Evolutionary conservation across 163 green algal genomes (phyloP).

Genomic region (Scenedesmus sp.): DNA sequence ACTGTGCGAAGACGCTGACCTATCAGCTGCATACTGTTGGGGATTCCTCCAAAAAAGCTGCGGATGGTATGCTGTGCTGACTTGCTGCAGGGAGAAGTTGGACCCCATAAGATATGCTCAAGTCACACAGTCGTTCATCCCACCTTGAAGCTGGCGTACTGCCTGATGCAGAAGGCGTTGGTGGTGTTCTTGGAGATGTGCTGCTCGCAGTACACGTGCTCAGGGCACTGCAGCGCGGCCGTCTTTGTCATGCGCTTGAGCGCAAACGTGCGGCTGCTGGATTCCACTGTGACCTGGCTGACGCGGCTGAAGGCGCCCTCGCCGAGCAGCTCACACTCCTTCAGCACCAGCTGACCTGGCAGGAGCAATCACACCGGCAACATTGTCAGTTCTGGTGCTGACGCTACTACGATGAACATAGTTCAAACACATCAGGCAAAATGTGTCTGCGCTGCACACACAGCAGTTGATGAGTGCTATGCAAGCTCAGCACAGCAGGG

Average conservation of each 20-base stretch:
- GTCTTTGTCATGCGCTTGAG: slow-evolving; percentile 77
- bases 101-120: background rate
- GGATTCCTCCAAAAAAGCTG: slow-evolving; percentile 89
- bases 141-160: slow-evolving; percentile 96
- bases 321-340: slow-evolving; percentile 88
- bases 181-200: slow-evolving; percentile 82
- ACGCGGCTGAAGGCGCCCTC: slow-evolving; percentile 93
- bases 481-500: background rate
- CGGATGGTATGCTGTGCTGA: background rate
- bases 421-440: background rate
- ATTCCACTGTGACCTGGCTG: slow-evolving; percentile 76
- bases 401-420: background rate
- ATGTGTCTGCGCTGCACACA: background rate
- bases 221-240: slow-evolving; percentile 91
- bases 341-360: slow-evolving; percentile 68
- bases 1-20: too few relatives aligned
- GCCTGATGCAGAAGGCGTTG: slow-evolving; percentile 97
- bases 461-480: background rate
- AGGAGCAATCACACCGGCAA: background rate
- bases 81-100: too few relatives aligned
- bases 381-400: background rate
- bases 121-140: background rate
- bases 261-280: slow-evolving; percentile 80
- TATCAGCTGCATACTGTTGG: slow-evolving; percentile 19
- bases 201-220: slow-evolving; percentile 97